phyloP scores from a whole-genome alignment of 2,329 filamentous ascomycete species.

The Scytalidium lignicola region DNA sequence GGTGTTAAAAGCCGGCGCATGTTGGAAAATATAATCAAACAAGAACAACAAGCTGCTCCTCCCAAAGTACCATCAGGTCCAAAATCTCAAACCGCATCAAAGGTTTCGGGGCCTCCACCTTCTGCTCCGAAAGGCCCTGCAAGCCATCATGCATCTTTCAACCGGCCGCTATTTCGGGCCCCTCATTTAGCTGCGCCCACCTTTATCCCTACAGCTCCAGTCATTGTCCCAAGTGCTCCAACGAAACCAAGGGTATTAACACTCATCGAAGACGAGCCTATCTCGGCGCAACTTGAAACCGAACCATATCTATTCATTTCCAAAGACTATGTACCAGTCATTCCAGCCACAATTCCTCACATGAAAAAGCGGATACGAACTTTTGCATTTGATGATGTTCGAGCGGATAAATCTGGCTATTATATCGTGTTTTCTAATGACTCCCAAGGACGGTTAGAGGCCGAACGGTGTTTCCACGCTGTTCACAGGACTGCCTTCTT shows the following conservation, averaged over 20 bases:
- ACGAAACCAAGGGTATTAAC: conserved; percentile 44
- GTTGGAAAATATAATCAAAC: conserved; percentile 68
- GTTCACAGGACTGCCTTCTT: conserved; percentile 83
- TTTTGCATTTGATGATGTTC: conserved; percentile 75
- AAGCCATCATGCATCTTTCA: conserved; percentile 9
- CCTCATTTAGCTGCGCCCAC: conserved; percentile 7
- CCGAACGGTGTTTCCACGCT: conserved; percentile 71
- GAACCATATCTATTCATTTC: conserved; percentile 89
- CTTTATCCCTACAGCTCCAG: conserved; percentile 16
- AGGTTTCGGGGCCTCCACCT: conserved; percentile 63
- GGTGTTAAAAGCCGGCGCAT: conserved; percentile 75
- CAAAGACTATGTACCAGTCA: conserved; percentile 80
- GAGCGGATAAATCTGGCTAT: conserved; percentile 81
- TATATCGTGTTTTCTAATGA: conserved; percentile 87
- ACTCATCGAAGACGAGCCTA: conserved; percentile 53
- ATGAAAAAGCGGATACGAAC: conserved; percentile 84
- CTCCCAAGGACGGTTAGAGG: conserved; percentile 69
- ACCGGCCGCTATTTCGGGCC: conserved; percentile 24
- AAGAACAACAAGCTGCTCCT: conserved; percentile 40
- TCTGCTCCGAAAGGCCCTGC: conserved; percentile 79
- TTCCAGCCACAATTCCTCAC: conserved; percentile 80
- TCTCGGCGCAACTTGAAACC: conserved; percentile 65
- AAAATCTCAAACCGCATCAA: conserved; percentile 30
- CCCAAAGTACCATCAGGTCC: conserved; percentile 27
- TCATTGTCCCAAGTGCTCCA: conserved; percentile 25